Evolutionary conservation across 352 stramenopile genomes (phyloP).

Genomic region (Phytopythium boreale): DNA sequence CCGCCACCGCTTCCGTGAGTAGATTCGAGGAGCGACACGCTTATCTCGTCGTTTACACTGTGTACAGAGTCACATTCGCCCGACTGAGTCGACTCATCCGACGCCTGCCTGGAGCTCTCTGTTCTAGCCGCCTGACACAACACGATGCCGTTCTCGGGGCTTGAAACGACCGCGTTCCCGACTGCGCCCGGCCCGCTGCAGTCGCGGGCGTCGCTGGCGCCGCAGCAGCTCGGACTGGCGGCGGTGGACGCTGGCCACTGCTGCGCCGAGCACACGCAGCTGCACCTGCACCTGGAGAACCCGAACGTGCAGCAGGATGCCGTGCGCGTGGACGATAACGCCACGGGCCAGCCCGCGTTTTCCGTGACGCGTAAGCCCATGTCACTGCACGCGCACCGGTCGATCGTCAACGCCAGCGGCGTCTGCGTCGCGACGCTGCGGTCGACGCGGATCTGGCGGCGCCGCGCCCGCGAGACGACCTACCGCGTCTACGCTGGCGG

Average conservation of each 20-base stretch:
- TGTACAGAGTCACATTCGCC: too few relatives aligned
- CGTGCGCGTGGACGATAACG: conserved; percentile 19
- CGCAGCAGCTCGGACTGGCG: conserved; percentile 29
- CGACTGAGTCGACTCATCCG: neutral
- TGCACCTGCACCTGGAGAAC: conserved; percentile 26
- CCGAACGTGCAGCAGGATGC: conserved; percentile 25
- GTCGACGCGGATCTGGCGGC: conserved; percentile 24
- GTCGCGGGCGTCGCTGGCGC: conserved; percentile 19
- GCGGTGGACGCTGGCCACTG: conserved; percentile 31
- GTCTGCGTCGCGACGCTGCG: conserved; percentile 30
- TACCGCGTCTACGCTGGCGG: conserved; percentile 24
- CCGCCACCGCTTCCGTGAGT: too few relatives aligned
- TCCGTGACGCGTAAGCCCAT: conserved; percentile 24
- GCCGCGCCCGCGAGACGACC: conserved; percentile 13
- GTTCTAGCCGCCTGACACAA: too few relatives aligned
- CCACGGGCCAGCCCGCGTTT: conserved; percentile 29
- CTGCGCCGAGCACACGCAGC: conserved; percentile 28
- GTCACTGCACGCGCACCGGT: conserved; percentile 31
- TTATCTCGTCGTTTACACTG: too few relatives aligned
- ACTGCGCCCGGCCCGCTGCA: conserved; percentile 1
- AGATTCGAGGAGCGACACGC: too few relatives aligned
- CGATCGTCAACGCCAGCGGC: conserved; percentile 23
- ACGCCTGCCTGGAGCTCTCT: too few relatives aligned
- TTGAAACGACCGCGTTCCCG: neutral
- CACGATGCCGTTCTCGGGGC: neutral